Evolutionary conservation across 2,329 filamentous ascomycete species (phyloP).

Genomic region (Fusarium proliferatum): DNA sequence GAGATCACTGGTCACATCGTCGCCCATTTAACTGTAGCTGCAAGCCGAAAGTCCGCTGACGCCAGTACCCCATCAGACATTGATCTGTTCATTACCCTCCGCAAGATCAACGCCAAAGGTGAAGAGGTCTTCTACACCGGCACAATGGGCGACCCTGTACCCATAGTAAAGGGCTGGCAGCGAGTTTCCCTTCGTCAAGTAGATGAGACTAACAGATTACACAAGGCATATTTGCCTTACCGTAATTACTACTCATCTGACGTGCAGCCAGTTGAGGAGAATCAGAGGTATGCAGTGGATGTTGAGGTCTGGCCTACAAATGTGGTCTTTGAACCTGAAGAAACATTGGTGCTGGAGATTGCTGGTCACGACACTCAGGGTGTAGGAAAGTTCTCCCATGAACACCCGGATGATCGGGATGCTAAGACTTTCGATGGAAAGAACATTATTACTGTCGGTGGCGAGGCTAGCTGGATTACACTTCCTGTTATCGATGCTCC

Average conservation of each 20-base stretch:
- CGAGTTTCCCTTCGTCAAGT: constrained; percentile 66
- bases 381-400: constrained; percentile 65
- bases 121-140: constrained; percentile 73
- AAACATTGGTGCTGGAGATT: constrained; percentile 65
- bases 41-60: constrained; percentile 61
- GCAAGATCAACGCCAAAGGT: constrained; percentile 64
- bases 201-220: constrained; percentile 54
- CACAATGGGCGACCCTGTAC: constrained; percentile 71
- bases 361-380: constrained; percentile 68
- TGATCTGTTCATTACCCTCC: constrained; percentile 72
- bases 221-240: constrained; percentile 63
- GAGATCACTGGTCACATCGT: constrained; percentile 77
- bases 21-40: constrained; percentile 71
- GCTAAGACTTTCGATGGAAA: background rate
- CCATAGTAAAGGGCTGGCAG: constrained; percentile 72
- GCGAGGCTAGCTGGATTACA: background rate
- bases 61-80: constrained; percentile 59
- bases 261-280: constrained; percentile 62
- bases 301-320: constrained; percentile 74
- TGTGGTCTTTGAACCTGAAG: constrained; percentile 60
- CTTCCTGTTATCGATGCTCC: background rate
- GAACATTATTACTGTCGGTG: background rate
- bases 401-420: constrained; percentile 55
- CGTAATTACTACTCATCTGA: constrained; percentile 68
- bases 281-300: constrained; percentile 68